These are phyloP conservation scores for Penicillium mononematosum DNA, from an alignment of 495 filamentous ascomycete species.

Conservation along the genomic window DNA sequence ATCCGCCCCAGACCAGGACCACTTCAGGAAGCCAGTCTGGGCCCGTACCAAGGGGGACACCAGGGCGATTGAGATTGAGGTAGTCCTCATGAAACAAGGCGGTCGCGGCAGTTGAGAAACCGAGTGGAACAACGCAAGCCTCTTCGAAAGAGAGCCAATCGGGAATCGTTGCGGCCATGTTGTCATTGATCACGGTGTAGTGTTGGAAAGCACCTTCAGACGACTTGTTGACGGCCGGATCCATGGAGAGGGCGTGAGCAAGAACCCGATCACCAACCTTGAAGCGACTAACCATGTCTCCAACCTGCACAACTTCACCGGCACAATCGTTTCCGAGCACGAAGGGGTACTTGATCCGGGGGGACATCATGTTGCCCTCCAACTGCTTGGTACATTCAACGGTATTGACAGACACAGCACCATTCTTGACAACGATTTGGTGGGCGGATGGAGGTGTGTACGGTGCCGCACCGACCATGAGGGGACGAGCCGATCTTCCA, in stretches of 20 bases:
- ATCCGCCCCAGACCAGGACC: slow-evolving; percentile 48
- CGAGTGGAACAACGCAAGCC: slow-evolving; percentile 48
- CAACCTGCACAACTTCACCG: slow-evolving; percentile 53
- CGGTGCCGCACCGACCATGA: slow-evolving; percentile 3
- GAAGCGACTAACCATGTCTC: slow-evolving; percentile 26
- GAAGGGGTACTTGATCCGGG: slow-evolving; percentile 42
- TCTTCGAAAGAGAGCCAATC: slow-evolving; percentile 33
- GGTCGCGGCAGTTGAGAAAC: slow-evolving; percentile 49
- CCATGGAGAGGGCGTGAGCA: slow-evolving; percentile 10
- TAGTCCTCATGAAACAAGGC: slow-evolving; percentile 51
- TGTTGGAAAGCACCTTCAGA: slow-evolving; percentile 34
- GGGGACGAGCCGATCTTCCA: not conserved
- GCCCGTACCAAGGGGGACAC: slow-evolving; percentile 5
- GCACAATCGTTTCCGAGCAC: slow-evolving; percentile 56
- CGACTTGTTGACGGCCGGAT: not conserved
- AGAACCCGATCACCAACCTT: slow-evolving; percentile 27
- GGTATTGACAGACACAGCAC: slow-evolving; percentile 47
- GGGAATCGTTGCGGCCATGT: slow-evolving; percentile 25
- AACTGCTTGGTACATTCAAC: slow-evolving; percentile 49
- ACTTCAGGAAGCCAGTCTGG: slow-evolving; percentile 35
- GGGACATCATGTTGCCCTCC: slow-evolving; percentile 15
- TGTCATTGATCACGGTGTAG: slow-evolving; percentile 34
- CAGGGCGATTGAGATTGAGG: slow-evolving; percentile 43
- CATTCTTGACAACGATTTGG: slow-evolving; percentile 42
- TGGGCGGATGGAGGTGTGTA: not conserved